phyloP scores from a whole-genome alignment of 495 filamentous ascomycete genomes.

The Neurospora africana region DNA sequence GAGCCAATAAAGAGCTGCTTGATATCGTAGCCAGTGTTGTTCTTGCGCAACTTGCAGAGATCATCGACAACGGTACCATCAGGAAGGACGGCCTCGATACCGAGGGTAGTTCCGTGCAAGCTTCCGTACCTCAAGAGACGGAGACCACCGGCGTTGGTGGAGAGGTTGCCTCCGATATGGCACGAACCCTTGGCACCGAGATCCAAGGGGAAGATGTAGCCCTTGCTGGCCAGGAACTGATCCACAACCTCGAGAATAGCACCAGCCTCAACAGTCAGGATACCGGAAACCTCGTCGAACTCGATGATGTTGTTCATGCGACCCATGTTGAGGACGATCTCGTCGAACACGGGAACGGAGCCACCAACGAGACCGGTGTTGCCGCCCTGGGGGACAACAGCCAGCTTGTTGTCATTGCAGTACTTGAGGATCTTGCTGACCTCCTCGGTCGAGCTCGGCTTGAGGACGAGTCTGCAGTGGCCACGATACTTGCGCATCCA shows the following conservation, averaged over 20 bases:
- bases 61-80: conserved; percentile 88
- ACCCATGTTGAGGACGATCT: conserved; percentile 84
- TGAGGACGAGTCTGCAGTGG: conserved; percentile 75
- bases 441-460: conserved; percentile 70
- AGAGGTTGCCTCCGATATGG: conserved; percentile 96
- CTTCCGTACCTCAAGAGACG: conserved; percentile 86
- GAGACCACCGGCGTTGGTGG: conserved; percentile 89
- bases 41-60: conserved; percentile 79
- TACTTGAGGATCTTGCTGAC: conserved; percentile 81
- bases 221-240: conserved; percentile 63
- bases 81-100: conserved; percentile 83
- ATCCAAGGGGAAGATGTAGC: conserved; percentile 87
- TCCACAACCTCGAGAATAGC: conserved; percentile 85
- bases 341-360: conserved; percentile 91
- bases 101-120: conserved; percentile 84
- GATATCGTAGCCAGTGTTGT: conserved; percentile 93
- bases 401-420: conserved; percentile 83
- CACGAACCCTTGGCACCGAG: conserved; percentile 95
- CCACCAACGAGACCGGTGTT: conserved; percentile 94
- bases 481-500: conserved; percentile 99
- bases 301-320: conserved; percentile 83
- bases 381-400: conserved; percentile 95
- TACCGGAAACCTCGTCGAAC: conserved; percentile 88
- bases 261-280: conserved; percentile 81
- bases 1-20: conserved; percentile 96